Conservation (phyloP, 306 rosid species). For the Senna siamea region DNA sequence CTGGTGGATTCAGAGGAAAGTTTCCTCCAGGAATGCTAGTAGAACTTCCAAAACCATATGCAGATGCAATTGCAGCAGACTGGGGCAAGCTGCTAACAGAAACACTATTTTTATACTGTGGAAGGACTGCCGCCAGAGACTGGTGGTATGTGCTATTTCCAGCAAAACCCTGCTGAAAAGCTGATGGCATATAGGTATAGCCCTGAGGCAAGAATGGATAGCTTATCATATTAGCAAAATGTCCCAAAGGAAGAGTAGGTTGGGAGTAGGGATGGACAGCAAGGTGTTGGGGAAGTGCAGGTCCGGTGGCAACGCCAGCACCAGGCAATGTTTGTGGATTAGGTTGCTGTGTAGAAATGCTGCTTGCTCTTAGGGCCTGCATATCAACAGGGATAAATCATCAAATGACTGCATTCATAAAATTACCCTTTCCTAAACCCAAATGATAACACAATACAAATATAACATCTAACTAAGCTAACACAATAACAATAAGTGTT, state of each 20-base stretch:
- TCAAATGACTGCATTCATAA: constrained; percentile 25
- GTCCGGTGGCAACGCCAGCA: constrained; percentile 70
- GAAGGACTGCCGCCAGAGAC: constrained; percentile 82
- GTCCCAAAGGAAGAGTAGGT: constrained; percentile 83
- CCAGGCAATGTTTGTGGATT: constrained; percentile 63
- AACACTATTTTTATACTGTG: constrained; percentile 80
- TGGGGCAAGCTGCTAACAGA: constrained; percentile 89
- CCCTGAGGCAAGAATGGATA: constrained; percentile 90
- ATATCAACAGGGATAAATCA: constrained; percentile 19
- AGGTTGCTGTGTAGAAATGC: constrained; percentile 69
- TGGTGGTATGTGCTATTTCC: constrained; percentile 88
- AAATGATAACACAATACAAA: background rate
- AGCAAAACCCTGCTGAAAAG: constrained; percentile 84
- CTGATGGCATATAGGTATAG: constrained; percentile 89
- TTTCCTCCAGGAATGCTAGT: constrained; percentile 86
- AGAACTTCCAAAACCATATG: constrained; percentile 80
- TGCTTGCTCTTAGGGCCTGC: constrained; percentile 73
- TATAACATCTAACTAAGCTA: constrained; percentile 4
- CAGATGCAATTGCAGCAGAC: constrained; percentile 73
- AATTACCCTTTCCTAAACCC: background rate
- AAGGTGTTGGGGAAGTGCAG: constrained; percentile 78
- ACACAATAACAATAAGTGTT: too few relatives aligned
- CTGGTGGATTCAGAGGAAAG: constrained; percentile 68
- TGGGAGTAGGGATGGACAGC: constrained; percentile 85
- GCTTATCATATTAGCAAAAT: constrained; percentile 80